phyloP scores from a whole-genome alignment of 331 rosid genomes.

The Malus hybrid region DNA sequence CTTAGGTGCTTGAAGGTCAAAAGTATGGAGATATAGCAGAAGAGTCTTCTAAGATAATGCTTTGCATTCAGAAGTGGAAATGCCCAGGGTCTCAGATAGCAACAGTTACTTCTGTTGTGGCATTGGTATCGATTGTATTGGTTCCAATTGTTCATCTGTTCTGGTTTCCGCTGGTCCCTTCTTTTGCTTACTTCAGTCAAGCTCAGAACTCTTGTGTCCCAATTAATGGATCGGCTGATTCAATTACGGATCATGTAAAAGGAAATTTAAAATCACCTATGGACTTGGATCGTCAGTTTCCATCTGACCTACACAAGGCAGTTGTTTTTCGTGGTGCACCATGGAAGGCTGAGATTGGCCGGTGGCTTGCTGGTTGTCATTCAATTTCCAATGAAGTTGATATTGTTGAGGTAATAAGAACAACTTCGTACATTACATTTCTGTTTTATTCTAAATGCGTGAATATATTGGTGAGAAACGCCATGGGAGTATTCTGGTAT shows the following conservation, averaged over 20 bases:
- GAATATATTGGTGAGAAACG: neutral
- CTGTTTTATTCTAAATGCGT: neutral
- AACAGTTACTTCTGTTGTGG: conserved; percentile 55
- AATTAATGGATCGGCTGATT: conserved; percentile 29
- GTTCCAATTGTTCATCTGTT: conserved; percentile 66
- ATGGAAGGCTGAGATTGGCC: no score
- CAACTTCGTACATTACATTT: neutral
- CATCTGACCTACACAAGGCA: no score
- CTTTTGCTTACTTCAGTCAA: conserved; percentile 57
- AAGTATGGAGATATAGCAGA: conserved; percentile 13
- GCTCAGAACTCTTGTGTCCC: conserved; percentile 46
- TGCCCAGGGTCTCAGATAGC: conserved; percentile 68
- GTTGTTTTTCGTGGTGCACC: no score
- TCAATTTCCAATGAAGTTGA: no score
- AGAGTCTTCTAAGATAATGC: conserved; percentile 43
- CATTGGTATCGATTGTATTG: conserved; percentile 54
- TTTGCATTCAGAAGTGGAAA: conserved; percentile 53
- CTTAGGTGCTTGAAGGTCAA: conserved; percentile 29
- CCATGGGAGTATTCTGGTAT: neutral
- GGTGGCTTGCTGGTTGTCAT: no score
- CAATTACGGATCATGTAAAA: neutral
- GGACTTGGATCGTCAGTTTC: no score
- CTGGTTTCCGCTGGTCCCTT: conserved; percentile 73
- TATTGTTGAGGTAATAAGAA: no score
- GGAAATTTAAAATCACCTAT: no score